Evolutionary conservation across 352 stramenopile genomes (phyloP).

Genomic region (Globisporangium lucens): DNA sequence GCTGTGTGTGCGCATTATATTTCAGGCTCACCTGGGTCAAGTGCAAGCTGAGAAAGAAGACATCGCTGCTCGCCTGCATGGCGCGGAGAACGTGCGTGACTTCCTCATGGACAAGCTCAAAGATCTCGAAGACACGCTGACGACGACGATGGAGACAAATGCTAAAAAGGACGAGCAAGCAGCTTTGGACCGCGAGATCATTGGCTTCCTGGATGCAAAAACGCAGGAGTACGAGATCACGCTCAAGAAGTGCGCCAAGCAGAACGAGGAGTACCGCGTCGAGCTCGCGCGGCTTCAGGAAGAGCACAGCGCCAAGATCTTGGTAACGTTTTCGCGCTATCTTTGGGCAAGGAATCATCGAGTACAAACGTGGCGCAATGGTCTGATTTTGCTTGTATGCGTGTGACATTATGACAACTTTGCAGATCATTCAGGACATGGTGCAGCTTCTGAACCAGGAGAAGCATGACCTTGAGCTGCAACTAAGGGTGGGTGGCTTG

Average conservation of each 20-base stretch:
- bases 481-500: slow-evolving; percentile 40
- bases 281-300: slow-evolving; percentile 52
- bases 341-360: background rate
- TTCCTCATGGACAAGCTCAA: slow-evolving; percentile 87
- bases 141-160: slow-evolving; percentile 45
- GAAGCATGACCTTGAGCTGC: slow-evolving; percentile 69
- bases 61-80: slow-evolving; percentile 57
- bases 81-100: slow-evolving; percentile 74
- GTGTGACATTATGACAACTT: background rate
- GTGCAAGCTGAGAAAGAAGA: slow-evolving; percentile 81
- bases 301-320: slow-evolving; percentile 53
- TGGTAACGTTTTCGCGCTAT: slow-evolving; percentile 22
- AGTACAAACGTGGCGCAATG: background rate
- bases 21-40: slow-evolving; percentile 53
- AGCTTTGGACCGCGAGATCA: slow-evolving; percentile 74
- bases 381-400: slow-evolving; percentile 8
- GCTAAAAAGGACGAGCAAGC: slow-evolving; percentile 69
- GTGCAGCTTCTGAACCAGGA: slow-evolving; percentile 66
- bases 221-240: slow-evolving; percentile 72
- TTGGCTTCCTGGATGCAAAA: slow-evolving; percentile 77
- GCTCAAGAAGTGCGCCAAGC: slow-evolving; percentile 45
- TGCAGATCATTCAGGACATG: slow-evolving; percentile 82
- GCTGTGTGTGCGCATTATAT: background rate
- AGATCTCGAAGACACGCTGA: slow-evolving; percentile 63
- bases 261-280: slow-evolving; percentile 48